Evolutionary conservation across 805 yeast species (phyloP).

Genomic region (Grigorovia jiainica): DNA sequence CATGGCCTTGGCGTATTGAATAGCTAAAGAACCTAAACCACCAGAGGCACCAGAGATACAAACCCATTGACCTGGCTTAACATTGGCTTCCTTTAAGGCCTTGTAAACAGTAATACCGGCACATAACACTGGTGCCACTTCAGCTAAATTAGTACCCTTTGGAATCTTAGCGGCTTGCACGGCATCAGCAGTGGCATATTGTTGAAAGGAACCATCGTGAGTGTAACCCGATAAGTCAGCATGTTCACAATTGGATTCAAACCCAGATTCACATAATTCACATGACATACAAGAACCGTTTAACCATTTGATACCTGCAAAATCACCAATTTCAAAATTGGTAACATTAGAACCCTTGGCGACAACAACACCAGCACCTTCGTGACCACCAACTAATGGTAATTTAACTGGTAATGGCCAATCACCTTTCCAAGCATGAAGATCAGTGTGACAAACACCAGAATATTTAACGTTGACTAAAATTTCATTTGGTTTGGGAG

Average conservation of each 20-base stretch:
- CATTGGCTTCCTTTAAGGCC: constrained; percentile 44
- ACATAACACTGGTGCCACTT: constrained; percentile 54
- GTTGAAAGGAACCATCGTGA: constrained; percentile 72
- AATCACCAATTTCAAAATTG: constrained; percentile 50
- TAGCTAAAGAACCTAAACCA: constrained; percentile 50
- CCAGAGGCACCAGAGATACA: constrained; percentile 55
- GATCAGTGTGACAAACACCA: constrained; percentile 59
- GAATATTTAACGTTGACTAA: constrained; percentile 52
- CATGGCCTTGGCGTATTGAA: constrained; percentile 52
- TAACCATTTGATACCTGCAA: constrained; percentile 57
- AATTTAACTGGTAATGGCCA: constrained; percentile 51
- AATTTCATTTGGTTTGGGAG: constrained; percentile 48
- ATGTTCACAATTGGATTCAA: constrained; percentile 43
- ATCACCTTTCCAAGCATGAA: constrained; percentile 62
- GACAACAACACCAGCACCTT: constrained; percentile 59
- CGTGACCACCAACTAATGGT: constrained; percentile 60
- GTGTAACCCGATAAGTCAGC: constrained; percentile 49
- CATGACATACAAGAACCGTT: constrained; percentile 54
- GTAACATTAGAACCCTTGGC: constrained; percentile 47
- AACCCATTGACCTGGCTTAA: constrained; percentile 48
- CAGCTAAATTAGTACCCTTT: constrained; percentile 59
- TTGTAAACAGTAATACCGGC: constrained; percentile 58
- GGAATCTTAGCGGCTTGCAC: constrained; percentile 79
- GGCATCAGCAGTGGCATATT: constrained; percentile 81
- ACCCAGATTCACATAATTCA: constrained; percentile 44